Base-by-base conservation (phyloP, 2,329 filamentous ascomycete species). In the Ophiosphaerella herpotricha region DNA sequence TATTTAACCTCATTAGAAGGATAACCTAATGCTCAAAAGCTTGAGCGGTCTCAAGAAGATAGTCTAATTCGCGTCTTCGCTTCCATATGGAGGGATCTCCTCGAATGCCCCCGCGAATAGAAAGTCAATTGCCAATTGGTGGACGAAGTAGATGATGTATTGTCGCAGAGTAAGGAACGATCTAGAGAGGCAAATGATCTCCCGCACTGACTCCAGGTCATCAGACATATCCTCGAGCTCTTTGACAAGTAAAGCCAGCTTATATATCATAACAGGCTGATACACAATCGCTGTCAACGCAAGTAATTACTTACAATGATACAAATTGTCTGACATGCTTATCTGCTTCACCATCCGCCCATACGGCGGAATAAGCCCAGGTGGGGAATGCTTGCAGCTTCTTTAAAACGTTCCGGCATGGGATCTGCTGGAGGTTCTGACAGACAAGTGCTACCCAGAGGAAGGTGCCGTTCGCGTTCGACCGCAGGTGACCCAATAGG, bases 291-390 rank as follows among this genome's bases (percentile, higher is more conserved):
- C 46, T 2, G 60, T 54, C 2, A 63, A 50, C 7, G 70, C 36
- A 6, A 63, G 53, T 5, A 81, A 67, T 5, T 79, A 58, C n/a
- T 40, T 9, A 40, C 69, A 78, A 4, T 70, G 29, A 0, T 67
- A 36, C 36, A 48, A 33, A 54, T 37, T 3, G 21, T 39, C 42
- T 39, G 29, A 29, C 23, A 16, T 41, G 24, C 31, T 12, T 7
- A 79, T 71, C 5, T 70, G 58, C 0, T 56, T 32, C 18, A 78
- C 57, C 73, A 79, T 79, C 9, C 62, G 61, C 1, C 51, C 2
- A 43, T 80, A 80, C 1, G 79, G 50, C 1, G 50, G 5, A 31
- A 74, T 42, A 0, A 79, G 69, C 0, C 71, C 71, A 1, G 61
- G 46, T 2, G n/a, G 75, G 76, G 3, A 40, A 5, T 24, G 34